Evolutionary conservation across 225 moss, liverwort and hornwort genomes (phyloP), one percentile per base, ranked within the genome.

Genomic region (Bryum argenteum): DNA sequence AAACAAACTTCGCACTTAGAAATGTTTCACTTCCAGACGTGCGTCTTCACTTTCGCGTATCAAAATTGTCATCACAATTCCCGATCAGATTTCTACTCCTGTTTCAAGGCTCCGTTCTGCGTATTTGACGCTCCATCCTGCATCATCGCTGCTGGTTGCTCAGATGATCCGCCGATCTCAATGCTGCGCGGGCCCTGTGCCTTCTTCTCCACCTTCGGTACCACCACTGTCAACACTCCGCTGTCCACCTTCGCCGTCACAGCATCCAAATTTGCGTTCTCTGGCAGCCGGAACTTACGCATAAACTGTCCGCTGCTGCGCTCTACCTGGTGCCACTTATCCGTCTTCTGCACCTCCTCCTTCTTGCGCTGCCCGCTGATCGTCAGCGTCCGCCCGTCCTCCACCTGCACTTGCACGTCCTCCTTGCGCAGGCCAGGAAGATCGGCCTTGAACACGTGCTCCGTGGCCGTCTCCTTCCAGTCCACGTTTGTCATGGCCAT

Each of bases 301-400:
- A 44, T 44, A 12, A 44, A 44, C 44, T 44, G 17, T 5, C 68
- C 68, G 41, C 22, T 64, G 22, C 45, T 64, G 44, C 64, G 64
- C 63, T 44, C 44, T 11, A 58, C 69, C 43, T 44, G 39, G 26
- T 69, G 69, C 69, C 58, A 69, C 20, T 41, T 43, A 43, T 69
- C 69, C 69, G 43, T 22, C 69, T 43, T 11, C 41, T 43, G 3
- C 17, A 41, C 24, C 17, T 4, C 43, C 66, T 66, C 53, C 52
- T 20, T 37, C 13, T 53, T 13, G 14, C 38, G 52, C 19, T 53
- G 53, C 43, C 70, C 58, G 12, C 43, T 28, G n/a, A 70, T 70
- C 8, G 18, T 58, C 58, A 45, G 11, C n/a, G 28, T 47, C 24
- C 58, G 45, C 44, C 58, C 45, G 16, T 45, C 58, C 56, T 58